Evolutionary conservation across 768 basidiomycete species (phyloP), one percentile per base, ranked within the genome.

Genomic region (Kwoniella sp.): DNA sequence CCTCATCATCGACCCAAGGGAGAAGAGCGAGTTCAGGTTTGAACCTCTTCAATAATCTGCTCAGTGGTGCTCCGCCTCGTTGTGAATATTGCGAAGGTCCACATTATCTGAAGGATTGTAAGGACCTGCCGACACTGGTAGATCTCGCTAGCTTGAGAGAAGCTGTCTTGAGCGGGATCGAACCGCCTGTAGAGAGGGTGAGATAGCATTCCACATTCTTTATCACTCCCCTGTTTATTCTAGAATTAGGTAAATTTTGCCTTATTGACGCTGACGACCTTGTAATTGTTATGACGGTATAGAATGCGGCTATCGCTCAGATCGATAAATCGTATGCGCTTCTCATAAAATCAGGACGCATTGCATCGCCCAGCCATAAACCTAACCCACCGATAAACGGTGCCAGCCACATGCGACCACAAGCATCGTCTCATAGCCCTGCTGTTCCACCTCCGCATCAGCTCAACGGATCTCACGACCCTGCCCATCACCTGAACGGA

Each of bases 41-140:
- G 46, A 6, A 46, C 2, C 22, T 55, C 12, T 56, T 63, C 7
- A 50, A 55, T 15, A 51, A 36, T 44, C 30, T 55, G 15, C 33
- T 57, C 33, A 27, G 53, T 33, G 22, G n/a, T 36, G 36, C 46
- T n/a, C 48, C 55, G 1, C 54, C 55, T 7, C 13, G 24, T 6
- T 65, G 65, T 33, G 60, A 58, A 56, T 58, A 50, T 37, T 67
- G 60, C 36, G 15, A 24, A 33, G 47, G 33, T 8, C 22, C 24
- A 4, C 65, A 67, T 13, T 30, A 54, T 17, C 17, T 57, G 26
- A 52, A 47, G 7, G 51, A 62, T 25, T 67, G 60, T 25, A 12
- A 49, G 21, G 24, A 50, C 21, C 25, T 61, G 25, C 24, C 56
- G 24, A 33, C 54, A 15, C 8, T 58, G 26, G 36, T 44, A 13